Evolutionary conservation across 2,329 filamentous ascomycete genomes (phyloP).

Genomic region (Corinectria fuckeliana): DNA sequence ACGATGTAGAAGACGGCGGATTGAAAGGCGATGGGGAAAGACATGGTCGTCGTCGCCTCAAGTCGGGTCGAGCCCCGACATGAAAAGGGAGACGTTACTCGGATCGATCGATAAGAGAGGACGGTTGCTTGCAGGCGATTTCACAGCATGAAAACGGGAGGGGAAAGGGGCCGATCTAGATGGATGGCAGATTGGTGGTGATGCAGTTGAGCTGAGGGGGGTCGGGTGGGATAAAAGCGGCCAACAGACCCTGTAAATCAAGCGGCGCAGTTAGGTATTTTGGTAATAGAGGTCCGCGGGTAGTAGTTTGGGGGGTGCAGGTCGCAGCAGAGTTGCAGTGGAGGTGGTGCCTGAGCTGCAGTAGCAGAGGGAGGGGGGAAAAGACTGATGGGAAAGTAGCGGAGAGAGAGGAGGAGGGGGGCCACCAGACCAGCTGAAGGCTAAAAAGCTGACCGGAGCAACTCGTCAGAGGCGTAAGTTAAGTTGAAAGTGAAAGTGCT

Average conservation of each 20-base stretch:
- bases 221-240: not conserved
- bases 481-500: too few species aligned
- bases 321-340: too few species aligned
- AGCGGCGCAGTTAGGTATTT: slow-evolving; percentile 11
- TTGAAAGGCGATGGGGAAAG: slow-evolving; percentile 67
- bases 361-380: not conserved
- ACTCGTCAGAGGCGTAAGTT: slow-evolving; percentile 31
- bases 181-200: slow-evolving; percentile 3
- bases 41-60: slow-evolving; percentile 44
- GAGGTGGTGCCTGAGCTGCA: not conserved
- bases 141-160: slow-evolving; percentile 12
- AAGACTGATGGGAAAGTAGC: not conserved
- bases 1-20: slow-evolving; percentile 80
- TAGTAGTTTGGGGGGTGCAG: slow-evolving; percentile 2
- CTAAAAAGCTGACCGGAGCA: slow-evolving; percentile 1
- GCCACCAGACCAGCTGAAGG: not conserved
- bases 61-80: slow-evolving; percentile 28
- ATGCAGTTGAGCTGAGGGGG: slow-evolving; percentile 13
- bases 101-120: not conserved
- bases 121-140: not conserved
- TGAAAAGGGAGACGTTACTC: slow-evolving; percentile 12
- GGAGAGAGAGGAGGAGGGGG: not conserved
- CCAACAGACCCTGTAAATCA: slow-evolving; percentile 13
- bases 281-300: not conserved
- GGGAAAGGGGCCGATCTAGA: slow-evolving; percentile 8